Percentiles rank a stretch among this genome's conserved stretches.
Conservation (phyloP, 73 alveolate species). For the Paramecium tetraurelia region DNA sequence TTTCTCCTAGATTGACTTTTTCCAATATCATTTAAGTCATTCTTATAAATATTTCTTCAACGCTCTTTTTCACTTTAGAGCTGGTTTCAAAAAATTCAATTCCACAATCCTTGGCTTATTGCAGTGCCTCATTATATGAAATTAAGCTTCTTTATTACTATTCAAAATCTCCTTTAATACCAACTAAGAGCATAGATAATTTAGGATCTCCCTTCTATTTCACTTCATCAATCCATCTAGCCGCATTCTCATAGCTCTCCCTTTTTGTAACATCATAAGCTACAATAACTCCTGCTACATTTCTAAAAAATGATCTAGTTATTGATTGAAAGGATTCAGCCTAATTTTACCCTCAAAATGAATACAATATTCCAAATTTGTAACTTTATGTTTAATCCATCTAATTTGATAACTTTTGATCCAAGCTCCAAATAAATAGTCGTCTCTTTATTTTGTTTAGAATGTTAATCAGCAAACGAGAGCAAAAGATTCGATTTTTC, state of each 20-base stretch:
- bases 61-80: conserved; percentile 64
- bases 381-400: conserved; percentile 75
- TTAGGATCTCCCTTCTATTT: conserved; percentile 65
- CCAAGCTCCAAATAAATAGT: conserved; percentile 96
- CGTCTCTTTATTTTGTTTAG: conserved; percentile 83
- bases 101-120: conserved; percentile 63
- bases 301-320: conserved; percentile 57
- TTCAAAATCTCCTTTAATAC: not conserved
- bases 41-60: conserved; percentile 51
- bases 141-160: not conserved
- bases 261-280: conserved; percentile 70
- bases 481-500: conserved; percentile 89
- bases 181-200: conserved; percentile 40
- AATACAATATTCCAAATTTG: conserved; percentile 66
- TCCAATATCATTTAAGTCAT: conserved; percentile 39
- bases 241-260: conserved; percentile 61
- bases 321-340: conserved; percentile 67
- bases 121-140: conserved; percentile 64
- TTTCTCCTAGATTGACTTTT: conserved; percentile 48
- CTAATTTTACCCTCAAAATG: not conserved
- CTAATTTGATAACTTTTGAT: conserved; percentile 79
- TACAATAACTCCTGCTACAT: conserved; percentile 66
- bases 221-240: conserved; percentile 69
- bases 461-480: conserved; percentile 85
- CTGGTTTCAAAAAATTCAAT: conserved; percentile 67